A percentile compares a stretch with the other conserved stretches of the same genome.
Evolutionary conservation across 805 yeast species (phyloP).

Genomic region (Candida quercuum): DNA sequence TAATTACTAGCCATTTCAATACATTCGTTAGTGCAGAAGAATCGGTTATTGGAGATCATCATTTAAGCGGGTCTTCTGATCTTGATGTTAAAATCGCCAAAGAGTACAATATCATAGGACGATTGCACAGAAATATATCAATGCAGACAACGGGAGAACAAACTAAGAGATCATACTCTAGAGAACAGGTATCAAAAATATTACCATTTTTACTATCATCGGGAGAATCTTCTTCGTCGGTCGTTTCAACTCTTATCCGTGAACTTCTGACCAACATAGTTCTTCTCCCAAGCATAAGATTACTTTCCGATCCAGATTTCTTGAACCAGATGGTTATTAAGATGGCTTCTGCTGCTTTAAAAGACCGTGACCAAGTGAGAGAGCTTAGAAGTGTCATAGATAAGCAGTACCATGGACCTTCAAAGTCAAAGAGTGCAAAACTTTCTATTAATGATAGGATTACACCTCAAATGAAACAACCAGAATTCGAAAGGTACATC

Average conservation of each 20-base stretch:
- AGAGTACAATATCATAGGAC: constrained; percentile 31
- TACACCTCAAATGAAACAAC: constrained; percentile 34
- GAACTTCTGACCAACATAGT: constrained; percentile 63
- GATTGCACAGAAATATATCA: constrained; percentile 54
- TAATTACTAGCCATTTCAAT: constrained; percentile 58
- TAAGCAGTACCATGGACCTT: constrained; percentile 41
- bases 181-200: constrained; percentile 34
- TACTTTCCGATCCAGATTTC: constrained; percentile 68
- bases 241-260: constrained; percentile 45
- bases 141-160: constrained; percentile 30
- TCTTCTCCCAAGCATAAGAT: constrained; percentile 41
- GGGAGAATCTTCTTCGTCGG: constrained; percentile 37
- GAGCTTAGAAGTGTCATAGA: constrained; percentile 65
- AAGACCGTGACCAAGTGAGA: constrained; percentile 70
- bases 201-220: constrained; percentile 46
- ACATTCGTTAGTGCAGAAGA: constrained; percentile 41
- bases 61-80: constrained; percentile 29
- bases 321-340: constrained; percentile 64
- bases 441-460: constrained; percentile 28
- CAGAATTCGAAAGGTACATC: constrained; percentile 36
- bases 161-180: constrained; percentile 46
- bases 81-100: constrained; percentile 37
- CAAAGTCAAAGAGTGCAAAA: constrained; percentile 11
- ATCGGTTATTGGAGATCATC: constrained; percentile 21
- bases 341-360: constrained; percentile 56